Conservation (phyloP, 1,284 basidiomycete species). For the Heterobasidion annosum region DNA sequence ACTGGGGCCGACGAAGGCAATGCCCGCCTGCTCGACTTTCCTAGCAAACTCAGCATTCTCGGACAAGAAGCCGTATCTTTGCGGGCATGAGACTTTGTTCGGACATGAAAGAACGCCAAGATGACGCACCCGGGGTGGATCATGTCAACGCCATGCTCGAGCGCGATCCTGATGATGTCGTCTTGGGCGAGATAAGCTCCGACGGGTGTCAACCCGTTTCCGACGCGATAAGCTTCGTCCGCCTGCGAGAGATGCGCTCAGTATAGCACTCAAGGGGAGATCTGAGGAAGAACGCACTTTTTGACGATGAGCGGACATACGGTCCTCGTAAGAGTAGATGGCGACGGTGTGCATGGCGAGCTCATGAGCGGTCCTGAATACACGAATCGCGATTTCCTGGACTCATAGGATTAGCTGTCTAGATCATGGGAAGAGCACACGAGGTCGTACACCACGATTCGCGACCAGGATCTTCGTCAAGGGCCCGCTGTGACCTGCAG, state of each 20-base stretch:
- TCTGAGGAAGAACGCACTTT: conserved; percentile 50
- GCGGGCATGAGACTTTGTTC: not conserved
- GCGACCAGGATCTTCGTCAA: conserved; percentile 93
- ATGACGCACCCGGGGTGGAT: conserved; percentile 86
- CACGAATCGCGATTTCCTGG: conserved; percentile 98
- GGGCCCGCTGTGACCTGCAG: conserved; percentile 85
- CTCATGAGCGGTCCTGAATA: conserved; percentile 98
- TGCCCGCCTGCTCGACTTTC: conserved; percentile 95
- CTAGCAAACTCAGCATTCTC: conserved; percentile 95
- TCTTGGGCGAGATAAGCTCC: conserved; percentile 96
- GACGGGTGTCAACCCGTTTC: conserved; percentile 91
- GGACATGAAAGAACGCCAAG: not conserved
- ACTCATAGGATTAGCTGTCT: conserved; percentile 3
- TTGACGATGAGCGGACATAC: conserved; percentile 94
- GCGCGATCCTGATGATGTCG: conserved; percentile 90
- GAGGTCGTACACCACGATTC: conserved; percentile 77
- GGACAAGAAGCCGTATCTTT: conserved; percentile 95
- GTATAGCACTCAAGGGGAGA: conserved; percentile 7
- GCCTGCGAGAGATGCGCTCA: conserved; percentile 41
- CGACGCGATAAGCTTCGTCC: conserved; percentile 98
- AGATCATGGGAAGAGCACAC: not conserved
- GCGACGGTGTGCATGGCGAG: conserved; percentile 99
- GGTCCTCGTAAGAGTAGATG: conserved; percentile 96
- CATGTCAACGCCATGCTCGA: conserved; percentile 99
- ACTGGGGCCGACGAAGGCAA: conserved; percentile 94